These are phyloP conservation scores for Sarocladium oryzae DNA, from an alignment of 2,329 filamentous ascomycete genomes.

Conservation along the genomic window DNA sequence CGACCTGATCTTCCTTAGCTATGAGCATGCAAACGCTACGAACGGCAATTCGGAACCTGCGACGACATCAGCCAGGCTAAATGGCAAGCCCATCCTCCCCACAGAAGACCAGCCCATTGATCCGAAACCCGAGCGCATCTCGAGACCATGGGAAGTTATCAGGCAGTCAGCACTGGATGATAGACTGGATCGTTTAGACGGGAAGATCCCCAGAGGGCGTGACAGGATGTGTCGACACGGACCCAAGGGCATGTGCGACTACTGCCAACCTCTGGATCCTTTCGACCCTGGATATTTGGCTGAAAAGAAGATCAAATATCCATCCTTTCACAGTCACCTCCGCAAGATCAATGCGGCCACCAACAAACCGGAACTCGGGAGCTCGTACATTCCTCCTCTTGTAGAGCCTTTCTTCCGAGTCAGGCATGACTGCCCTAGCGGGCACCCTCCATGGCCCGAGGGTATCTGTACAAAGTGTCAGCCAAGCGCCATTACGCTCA, in stretches of 20 bases:
- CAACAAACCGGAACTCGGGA: slow-evolving; percentile 90
- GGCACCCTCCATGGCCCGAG: slow-evolving; percentile 88
- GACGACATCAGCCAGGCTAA: slow-evolving; percentile 60
- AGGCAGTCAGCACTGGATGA: slow-evolving; percentile 85
- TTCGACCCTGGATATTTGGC: slow-evolving; percentile 83
- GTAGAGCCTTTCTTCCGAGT: slow-evolving; percentile 91
- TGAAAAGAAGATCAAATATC: slow-evolving; percentile 98
- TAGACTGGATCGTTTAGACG: slow-evolving; percentile 75
- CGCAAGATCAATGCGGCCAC: slow-evolving; percentile 94
- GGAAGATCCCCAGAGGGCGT: slow-evolving; percentile 73
- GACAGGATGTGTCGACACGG: slow-evolving; percentile 96
- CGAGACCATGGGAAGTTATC: slow-evolving; percentile 71
- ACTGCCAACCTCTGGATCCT: slow-evolving; percentile 94
- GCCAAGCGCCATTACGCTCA: slow-evolving; percentile 90
- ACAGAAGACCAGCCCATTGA: slow-evolving; percentile 61
- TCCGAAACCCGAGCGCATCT: slow-evolving; percentile 56
- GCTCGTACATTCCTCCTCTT: slow-evolving; percentile 92
- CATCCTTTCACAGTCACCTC: slow-evolving; percentile 91
- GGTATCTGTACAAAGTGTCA: slow-evolving; percentile 98
- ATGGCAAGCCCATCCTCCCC: slow-evolving; percentile 66
- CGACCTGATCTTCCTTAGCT: slow-evolving; percentile 83
- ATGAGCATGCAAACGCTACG: slow-evolving; percentile 50
- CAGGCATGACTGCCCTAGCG: slow-evolving; percentile 80
- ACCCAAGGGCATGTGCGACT: slow-evolving; percentile 97
- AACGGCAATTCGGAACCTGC: slow-evolving; percentile 31